Base-by-base conservation (phyloP, 2,329 filamentous ascomycete genomes). In the Tympanopsis confertula region DNA sequence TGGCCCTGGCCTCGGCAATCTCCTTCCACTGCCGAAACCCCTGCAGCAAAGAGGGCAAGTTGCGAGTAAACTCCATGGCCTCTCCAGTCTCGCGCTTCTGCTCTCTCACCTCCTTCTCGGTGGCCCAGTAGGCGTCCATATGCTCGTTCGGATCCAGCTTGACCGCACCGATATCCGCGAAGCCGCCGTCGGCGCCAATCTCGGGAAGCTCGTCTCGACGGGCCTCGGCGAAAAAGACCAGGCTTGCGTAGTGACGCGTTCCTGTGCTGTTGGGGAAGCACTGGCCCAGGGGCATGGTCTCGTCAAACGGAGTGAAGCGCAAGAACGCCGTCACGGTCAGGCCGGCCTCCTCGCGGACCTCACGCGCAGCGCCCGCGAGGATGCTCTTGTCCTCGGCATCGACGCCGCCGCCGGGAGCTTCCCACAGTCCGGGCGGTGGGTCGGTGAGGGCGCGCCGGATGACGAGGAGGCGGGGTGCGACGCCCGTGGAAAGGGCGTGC, bases 331-430 rank as follows among this genome's bases (percentile, higher is more conserved):
- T 58, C 3, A 66, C 60, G 36, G 53, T 53, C 13, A 72, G 52
- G 0, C 66, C 68, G 1, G 62, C 62, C 44, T 73, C 69, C 47
- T 73, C 69, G 35, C 59, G 57, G 13, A 71, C 48, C 42, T 72
- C 68, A 13, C 68, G 60, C 13, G 55, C 65, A 7, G 62, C 59
- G 2, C 58, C 61, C 30, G 65, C 59, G 1, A 71, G 46, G 35
- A 72, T 54, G 0, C 60, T 66, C 13, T 53, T 44, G 42, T 73
- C 68, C 0, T 49, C 49, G 15, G 50, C 44, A 32, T 70, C 67
- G 22, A 55, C 55, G 14, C 57, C 59, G 5, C 69, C 69, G 17
- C 69, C 68, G 5, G 69, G 67, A 2, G 65, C 53, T 43, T 73
- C 69, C 68, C 69, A 66, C 38, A 42, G 48, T 12, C 53, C 50